Evolutionary conservation across 257 asterid genomes (phyloP), one percentile per base, ranked within the genome.

Genomic region (Solanum corneliomulleri): DNA sequence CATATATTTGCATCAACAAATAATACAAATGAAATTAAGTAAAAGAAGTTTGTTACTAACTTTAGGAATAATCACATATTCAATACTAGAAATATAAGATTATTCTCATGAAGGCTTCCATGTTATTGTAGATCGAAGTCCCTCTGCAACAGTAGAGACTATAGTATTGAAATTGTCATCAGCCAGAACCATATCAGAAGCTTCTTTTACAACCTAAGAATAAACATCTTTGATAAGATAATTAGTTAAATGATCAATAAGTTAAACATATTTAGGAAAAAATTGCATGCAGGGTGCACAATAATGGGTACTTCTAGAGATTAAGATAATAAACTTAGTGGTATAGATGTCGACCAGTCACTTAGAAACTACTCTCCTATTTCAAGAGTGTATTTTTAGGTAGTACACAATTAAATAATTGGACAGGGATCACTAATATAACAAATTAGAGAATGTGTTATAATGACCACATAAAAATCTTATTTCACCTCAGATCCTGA

Each of bases 91-190:
- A 29, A 4, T 11, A 52, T 35, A 86, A 18, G 64, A 62, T 44
- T 18, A 71, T 93, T 98, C 99, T 94, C 90, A 96, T 96, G 82
- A 96, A 96, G 82, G 99, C 97, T 89, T 95, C 95, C 99, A 96
- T 96, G 91, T 96, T 96, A 56, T 95, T 93, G 90, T 96, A 96
- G 86, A 96, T 96, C 3, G 99, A 92, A 82, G 95, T 5, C 99
- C 98, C 91, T 96, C 98, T 29, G 94, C 93, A 89, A 96, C 92
- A 83, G 98, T 98, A 12, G 94, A 90, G 49, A 96, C 99, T 31
- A 95, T 95, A 42, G 98, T 95, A 91, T 96, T 94, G 93, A 96
- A 96, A 90, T 96, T 96, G 83, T 96, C 98, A 88, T 96, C 98
- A 0, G 99, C 99, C 88, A 96, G 92, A 88, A 96, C 94, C 98